Evolutionary conservation across 805 yeast genomes (phyloP), one percentile per base, ranked within the genome.

Genomic region (Aciculoconidium aculeatum): DNA sequence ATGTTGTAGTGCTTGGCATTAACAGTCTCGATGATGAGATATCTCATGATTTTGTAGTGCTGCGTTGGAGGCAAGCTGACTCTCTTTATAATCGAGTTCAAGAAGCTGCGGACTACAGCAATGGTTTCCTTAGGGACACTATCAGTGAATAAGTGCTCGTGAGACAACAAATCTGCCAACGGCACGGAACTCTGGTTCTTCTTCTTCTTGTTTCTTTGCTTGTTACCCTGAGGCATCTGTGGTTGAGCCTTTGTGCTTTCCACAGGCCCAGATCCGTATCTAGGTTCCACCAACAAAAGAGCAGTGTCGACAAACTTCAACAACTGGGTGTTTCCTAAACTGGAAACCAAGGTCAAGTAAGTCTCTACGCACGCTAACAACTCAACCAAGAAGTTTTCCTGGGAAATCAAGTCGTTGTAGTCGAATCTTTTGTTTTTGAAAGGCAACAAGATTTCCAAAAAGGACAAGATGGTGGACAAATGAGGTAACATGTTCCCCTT

Each of bases 161-260:
- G 83, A 1, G 87, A 75, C 26, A 80, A 60, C 17, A 80, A 48
- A 55, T 82, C 94, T 6, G 88, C 71, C 37, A 79, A 54, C 4
- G 86, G 75, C 15, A 65, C 62, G 1, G 72, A 40, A 11, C 53
- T 54, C 21, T 55, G 53, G 25, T 48, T 53, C 39, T 65, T 71
- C 43, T 65, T 66, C 44, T 60, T 69, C 29, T 65, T 51, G 31
- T 48, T 54, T 40, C 61, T 59, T 34, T 59, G 61, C 26, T 47
- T 51, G n/a, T 34, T 35, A 16, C 17, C 24, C 10, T 23, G 30
- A 12, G 27, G 26, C 22, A 13, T 17, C 23, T 23, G 22, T 9
- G 24, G 29, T 15, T 32, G 21, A 10, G 21, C 36, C 15, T 27
- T 18, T 8, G 11, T 26, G 6, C 26, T 18, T 11, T 23, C 31